phyloP scores from a whole-genome alignment of 225 moss, liverwort and hornwort species.

The Polytrichum commune region DNA sequence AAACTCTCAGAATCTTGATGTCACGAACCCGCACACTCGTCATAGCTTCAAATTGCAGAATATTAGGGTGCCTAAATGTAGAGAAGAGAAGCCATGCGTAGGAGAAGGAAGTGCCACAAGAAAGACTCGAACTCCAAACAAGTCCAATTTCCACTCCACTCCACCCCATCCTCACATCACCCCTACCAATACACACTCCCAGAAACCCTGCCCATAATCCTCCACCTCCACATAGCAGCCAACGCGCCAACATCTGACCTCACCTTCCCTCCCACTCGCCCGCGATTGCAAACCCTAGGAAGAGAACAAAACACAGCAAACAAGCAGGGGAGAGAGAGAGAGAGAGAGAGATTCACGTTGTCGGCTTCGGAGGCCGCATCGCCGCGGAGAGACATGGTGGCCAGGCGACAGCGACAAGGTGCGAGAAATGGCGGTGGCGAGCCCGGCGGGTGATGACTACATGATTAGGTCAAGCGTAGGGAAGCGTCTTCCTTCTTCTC shows the following conservation, averaged over 20 bases:
- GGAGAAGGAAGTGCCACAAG: background rate
- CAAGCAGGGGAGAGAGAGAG: background rate
- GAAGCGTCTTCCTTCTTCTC: no score
- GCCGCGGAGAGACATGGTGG: constrained; percentile 5
- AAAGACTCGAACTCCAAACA: background rate
- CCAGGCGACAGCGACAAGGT: no score
- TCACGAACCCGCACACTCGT: background rate
- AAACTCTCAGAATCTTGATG: background rate
- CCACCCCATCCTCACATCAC: background rate
- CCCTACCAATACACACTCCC: background rate
- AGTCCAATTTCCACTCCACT: background rate
- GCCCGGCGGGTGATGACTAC: no score
- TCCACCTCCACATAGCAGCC: background rate
- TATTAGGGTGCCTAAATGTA: no score
- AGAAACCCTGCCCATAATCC: background rate
- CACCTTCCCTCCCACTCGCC: background rate
- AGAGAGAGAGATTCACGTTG: constrained; percentile 4
- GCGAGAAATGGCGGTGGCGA: no score
- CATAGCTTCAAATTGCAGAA: no score
- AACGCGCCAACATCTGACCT: background rate
- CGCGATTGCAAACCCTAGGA: background rate
- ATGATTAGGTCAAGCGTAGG: no score
- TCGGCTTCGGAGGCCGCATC: constrained; percentile 6
- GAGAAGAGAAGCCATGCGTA: background rate
- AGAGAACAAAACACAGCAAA: background rate